A percentile compares a stretch with the other conserved stretches of the same genome.
phyloP scores from a whole-genome alignment of 306 rosid species.

The Prunus salicina region DNA sequence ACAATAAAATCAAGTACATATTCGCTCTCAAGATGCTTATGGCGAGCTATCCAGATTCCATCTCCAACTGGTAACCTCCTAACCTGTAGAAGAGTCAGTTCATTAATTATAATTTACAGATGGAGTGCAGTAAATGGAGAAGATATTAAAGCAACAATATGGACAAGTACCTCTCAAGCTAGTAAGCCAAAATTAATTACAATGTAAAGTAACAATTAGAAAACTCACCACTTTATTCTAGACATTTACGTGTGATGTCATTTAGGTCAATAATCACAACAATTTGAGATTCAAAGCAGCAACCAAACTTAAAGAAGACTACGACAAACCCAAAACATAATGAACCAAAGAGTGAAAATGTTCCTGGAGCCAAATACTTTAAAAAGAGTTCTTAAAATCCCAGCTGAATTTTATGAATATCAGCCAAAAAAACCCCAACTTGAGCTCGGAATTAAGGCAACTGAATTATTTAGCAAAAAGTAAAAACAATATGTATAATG shows the following conservation, averaged over 20 bases:
- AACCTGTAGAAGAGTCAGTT: conserved; percentile 50
- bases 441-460: background rate
- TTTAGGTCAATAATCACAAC: background rate
- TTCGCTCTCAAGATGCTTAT: conserved; percentile 61
- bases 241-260: background rate
- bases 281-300: background rate
- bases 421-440: background rate
- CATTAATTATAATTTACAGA: conserved; percentile 6
- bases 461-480: background rate
- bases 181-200: background rate
- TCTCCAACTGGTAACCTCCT: conserved; percentile 93
- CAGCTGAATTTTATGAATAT: background rate
- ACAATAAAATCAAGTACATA: conserved; percentile 95
- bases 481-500: background rate
- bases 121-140: conserved; percentile 9
- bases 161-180: background rate
- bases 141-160: background rate
- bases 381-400: background rate
- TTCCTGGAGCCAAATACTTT: background rate
- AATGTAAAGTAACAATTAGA: background rate
- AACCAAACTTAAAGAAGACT: background rate
- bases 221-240: background rate
- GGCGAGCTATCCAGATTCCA: conserved; percentile 94
- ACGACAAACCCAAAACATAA: background rate
- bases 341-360: background rate